Evolutionary conservation across 768 basidiomycete species (phyloP).

Genomic region (Amanita pseudoporphyria): DNA sequence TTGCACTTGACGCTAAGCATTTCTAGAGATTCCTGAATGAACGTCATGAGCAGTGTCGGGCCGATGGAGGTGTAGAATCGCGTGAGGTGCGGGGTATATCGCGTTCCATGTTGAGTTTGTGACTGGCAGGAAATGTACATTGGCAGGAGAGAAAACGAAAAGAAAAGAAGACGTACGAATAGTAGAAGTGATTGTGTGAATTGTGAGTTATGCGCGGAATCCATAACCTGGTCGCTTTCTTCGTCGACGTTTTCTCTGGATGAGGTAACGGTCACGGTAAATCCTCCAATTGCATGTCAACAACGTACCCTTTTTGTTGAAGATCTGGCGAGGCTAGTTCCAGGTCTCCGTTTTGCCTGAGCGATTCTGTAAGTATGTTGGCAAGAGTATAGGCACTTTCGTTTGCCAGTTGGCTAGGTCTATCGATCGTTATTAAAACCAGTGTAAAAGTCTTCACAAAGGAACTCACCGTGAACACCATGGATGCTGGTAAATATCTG

Average conservation of each 20-base stretch:
- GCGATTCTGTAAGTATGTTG: constrained; percentile 54
- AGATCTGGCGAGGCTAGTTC: constrained; percentile 55
- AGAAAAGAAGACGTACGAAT: constrained; percentile 47
- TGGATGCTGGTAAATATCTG: constrained; percentile 1
- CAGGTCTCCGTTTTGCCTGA: constrained; percentile 68
- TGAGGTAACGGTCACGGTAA: too few species aligned
- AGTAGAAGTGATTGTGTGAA: constrained; percentile 77
- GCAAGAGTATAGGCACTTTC: constrained; percentile 47
- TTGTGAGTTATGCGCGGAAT: constrained; percentile 49
- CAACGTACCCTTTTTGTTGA: constrained; percentile 21
- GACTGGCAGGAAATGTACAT: constrained; percentile 36
- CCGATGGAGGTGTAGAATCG: constrained; percentile 65
- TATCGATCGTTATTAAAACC: constrained; percentile 14
- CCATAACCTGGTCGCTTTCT: constrained; percentile 56
- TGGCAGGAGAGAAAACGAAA: neutral
- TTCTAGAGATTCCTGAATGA: constrained; percentile 47
- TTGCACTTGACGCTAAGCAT: constrained; percentile 41
- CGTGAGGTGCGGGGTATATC: constrained; percentile 68
- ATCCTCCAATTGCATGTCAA: too few species aligned
- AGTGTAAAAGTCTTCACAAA: neutral
- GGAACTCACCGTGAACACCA: neutral
- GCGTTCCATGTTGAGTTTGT: constrained; percentile 67
- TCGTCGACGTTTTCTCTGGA: constrained; percentile 24
- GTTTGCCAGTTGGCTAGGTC: constrained; percentile 61
- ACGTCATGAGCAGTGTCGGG: constrained; percentile 40